A percentile compares a stretch with the other conserved stretches of the same genome.
These are phyloP conservation scores for Globisporangium echinulatum DNA, from an alignment of 352 stramenopile species.

Conservation along the genomic window DNA sequence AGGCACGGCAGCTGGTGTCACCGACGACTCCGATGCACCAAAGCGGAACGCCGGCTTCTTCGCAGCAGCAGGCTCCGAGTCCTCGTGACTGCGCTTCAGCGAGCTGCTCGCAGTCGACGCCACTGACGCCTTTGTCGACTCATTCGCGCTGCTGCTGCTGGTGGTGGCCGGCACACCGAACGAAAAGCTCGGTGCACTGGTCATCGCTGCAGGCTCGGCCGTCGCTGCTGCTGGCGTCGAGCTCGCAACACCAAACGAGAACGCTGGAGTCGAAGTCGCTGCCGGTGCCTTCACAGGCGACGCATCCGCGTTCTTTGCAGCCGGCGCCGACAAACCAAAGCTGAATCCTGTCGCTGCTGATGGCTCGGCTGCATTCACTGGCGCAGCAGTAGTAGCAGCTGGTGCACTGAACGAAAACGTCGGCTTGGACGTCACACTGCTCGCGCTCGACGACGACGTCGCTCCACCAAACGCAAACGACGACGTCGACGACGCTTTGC, in stretches of 20 bases:
- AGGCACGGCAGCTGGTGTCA: too few relatives aligned
- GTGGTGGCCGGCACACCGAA: slow-evolving; percentile 4
- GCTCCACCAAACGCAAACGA: slow-evolving; percentile 19
- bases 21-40: slow-evolving; percentile 6
- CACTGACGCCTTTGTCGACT: background rate
- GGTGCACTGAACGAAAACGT: slow-evolving; percentile 19
- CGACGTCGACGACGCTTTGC: slow-evolving; percentile 6
- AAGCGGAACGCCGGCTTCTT: slow-evolving; percentile 19
- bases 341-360: slow-evolving; percentile 19
- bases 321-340: slow-evolving; percentile 16
- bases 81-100: slow-evolving; percentile 1
- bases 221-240: background rate
- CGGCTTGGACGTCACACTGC: slow-evolving; percentile 8
- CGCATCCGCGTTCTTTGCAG: slow-evolving; percentile 9
- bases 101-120: background rate
- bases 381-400: background rate
- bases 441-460: background rate
- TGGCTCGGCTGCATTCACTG: slow-evolving; percentile 3
- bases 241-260: slow-evolving; percentile 12
- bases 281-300: background rate
- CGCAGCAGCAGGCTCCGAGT: slow-evolving; percentile 1
- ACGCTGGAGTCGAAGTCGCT: slow-evolving; percentile 6
- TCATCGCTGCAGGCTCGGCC: background rate
- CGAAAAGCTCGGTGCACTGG: slow-evolving; percentile 1
- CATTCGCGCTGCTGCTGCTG: slow-evolving; percentile 1